A percentile compares a stretch with the other conserved stretches of the same genome.
Conservation (phyloP, 179 eudicot genomes). For the Silene noctiflora region DNA sequence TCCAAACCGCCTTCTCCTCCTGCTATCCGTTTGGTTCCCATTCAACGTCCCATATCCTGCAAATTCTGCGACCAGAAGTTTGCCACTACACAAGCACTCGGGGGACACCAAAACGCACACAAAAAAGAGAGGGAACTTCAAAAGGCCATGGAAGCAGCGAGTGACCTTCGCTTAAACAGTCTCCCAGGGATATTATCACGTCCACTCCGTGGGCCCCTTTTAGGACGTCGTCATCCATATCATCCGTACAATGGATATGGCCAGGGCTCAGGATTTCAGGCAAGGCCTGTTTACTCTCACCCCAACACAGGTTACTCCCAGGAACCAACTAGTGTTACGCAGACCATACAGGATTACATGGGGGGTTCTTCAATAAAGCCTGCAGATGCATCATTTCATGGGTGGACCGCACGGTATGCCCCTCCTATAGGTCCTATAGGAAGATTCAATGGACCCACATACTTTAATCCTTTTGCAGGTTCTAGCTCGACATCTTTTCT, state of each 20-base stretch:
- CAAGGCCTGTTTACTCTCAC: constrained; percentile 9
- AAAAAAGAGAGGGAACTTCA: constrained; percentile 32
- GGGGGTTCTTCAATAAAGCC: constrained; percentile 1
- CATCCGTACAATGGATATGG: constrained; percentile 20
- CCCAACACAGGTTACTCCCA: background rate
- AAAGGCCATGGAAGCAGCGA: constrained; percentile 26
- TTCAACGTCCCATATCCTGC: constrained; percentile 23
- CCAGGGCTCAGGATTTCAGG: constrained; percentile 16
- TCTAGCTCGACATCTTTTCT: constrained; percentile 3
- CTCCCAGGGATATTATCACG: constrained; percentile 6
- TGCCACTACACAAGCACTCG: constrained; percentile 34
- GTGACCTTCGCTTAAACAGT: constrained; percentile 3
- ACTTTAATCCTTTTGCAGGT: constrained; percentile 10
- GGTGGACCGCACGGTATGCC: constrained; percentile 18
- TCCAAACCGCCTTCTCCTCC: background rate
- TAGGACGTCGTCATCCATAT: constrained; percentile 12
- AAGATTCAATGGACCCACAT: constrained; percentile 13
- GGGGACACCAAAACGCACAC: constrained; percentile 40
- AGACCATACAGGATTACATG: background rate
- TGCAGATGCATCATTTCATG: background rate
- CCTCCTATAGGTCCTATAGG: constrained; percentile 1
- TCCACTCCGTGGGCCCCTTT: constrained; percentile 1
- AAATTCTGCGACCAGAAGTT: constrained; percentile 26
- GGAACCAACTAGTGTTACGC: background rate
- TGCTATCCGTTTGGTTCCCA: background rate